Percentiles rank a stretch among this genome's conserved stretches.
These are phyloP conservation scores for Microbotryomycetes sp. DNA, from an alignment of 1,284 basidiomycete species.

Conservation along the genomic window DNA sequence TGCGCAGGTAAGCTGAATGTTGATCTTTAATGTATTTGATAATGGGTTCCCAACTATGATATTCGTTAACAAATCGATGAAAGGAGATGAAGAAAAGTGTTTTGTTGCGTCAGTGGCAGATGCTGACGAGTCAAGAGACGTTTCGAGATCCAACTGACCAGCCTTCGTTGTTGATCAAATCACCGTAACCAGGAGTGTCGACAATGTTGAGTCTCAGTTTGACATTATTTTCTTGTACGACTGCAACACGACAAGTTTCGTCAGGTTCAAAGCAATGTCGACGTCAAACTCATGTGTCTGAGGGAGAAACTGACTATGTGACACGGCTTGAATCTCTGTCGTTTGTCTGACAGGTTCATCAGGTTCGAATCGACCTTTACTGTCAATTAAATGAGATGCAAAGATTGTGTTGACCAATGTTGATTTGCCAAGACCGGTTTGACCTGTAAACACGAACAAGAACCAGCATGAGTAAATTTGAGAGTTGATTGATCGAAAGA, in stretches of 20 bases:
- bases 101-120: not conserved
- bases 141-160: slow-evolving; percentile 57
- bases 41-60: slow-evolving; percentile 90
- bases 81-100: not conserved
- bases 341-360: slow-evolving; percentile 87
- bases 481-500: too few species aligned
- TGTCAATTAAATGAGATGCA: slow-evolving; percentile 93
- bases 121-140: not conserved
- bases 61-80: too few species aligned
- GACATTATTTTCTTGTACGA: slow-evolving; percentile 94
- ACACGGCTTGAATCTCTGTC: slow-evolving; percentile 91
- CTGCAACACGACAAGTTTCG: slow-evolving; percentile 46
- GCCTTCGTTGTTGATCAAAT: slow-evolving; percentile 98
- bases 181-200: slow-evolving; percentile 97
- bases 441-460: slow-evolving; percentile 54
- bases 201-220: slow-evolving; percentile 94
- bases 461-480: too few species aligned
- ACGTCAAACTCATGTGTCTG: not conserved
- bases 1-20: slow-evolving; percentile 95
- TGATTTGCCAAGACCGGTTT: slow-evolving; percentile 96
- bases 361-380: slow-evolving; percentile 83
- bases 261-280: not conserved
- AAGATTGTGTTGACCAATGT: slow-evolving; percentile 99
- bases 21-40: slow-evolving; percentile 97
- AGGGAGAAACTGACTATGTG: slow-evolving; percentile 64